phyloP scores from a whole-genome alignment of 805 yeast species.

The Cyberlindnera meyerae region DNA sequence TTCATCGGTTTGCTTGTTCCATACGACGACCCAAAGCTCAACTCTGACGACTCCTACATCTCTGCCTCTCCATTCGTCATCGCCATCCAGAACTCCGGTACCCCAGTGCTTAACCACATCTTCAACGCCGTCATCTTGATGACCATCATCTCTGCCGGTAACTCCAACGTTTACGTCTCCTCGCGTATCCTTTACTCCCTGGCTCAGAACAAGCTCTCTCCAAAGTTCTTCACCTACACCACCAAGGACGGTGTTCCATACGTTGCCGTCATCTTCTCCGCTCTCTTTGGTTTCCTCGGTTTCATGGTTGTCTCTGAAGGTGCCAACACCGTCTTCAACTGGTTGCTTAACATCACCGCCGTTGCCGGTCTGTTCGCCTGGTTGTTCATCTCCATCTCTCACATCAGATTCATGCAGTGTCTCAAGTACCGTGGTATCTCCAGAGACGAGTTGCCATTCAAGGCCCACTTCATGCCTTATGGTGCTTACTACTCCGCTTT shows the following conservation, averaged over 20 bases:
- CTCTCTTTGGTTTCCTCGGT: conserved; percentile 60
- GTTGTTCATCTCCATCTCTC: conserved; percentile 61
- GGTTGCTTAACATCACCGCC: conserved; percentile 74
- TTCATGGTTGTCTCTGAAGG: conserved; percentile 50
- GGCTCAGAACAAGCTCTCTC: conserved; percentile 56
- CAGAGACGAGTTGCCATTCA: conserved; percentile 68
- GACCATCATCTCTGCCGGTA: conserved; percentile 75
- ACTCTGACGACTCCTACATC: conserved; percentile 33
- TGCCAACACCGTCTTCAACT: conserved; percentile 57
- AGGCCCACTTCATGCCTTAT: conserved; percentile 66
- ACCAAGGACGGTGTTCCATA: conserved; percentile 60
- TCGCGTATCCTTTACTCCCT: conserved; percentile 65
- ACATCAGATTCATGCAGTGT: conserved; percentile 65
- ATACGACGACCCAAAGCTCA: conserved; percentile 52
- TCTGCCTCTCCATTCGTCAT: conserved; percentile 68
- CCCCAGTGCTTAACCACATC: conserved; percentile 59
- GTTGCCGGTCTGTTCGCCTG: conserved; percentile 73
- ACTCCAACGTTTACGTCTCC: conserved; percentile 68
- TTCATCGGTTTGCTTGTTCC: conserved; percentile 72
- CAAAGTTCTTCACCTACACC: conserved; percentile 43
- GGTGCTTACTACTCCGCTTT: conserved; percentile 59
- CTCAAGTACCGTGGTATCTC: conserved; percentile 58
- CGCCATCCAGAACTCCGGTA: conserved; percentile 66
- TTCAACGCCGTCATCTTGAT: conserved; percentile 66
- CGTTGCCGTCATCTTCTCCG: conserved; percentile 49